Evolutionary conservation across 2,329 filamentous ascomycete genomes (phyloP).

Genomic region (Pseudogymnoascus sp.): DNA sequence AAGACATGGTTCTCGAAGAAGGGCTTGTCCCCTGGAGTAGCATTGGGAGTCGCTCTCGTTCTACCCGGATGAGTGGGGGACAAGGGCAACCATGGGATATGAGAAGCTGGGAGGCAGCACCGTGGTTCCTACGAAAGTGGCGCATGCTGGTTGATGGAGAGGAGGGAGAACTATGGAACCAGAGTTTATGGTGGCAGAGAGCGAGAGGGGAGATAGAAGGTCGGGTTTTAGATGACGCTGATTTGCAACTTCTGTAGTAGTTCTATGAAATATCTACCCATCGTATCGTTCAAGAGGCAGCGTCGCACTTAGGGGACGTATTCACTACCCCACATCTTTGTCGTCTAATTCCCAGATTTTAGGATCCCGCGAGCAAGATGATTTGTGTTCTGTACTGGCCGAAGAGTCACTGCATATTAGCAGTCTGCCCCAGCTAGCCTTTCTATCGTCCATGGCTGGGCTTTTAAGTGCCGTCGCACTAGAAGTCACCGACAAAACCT

Average conservation of each 20-base stretch:
- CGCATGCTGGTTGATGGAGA: slow-evolving; percentile 15
- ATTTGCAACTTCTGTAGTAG: neutral
- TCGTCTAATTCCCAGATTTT: no score
- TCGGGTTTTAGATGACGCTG: neutral
- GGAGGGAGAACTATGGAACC: slow-evolving; percentile 20
- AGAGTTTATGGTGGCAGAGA: neutral
- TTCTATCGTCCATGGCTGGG: no score
- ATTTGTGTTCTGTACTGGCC: no score
- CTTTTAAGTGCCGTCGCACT: no score
- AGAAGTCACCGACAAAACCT: no score
- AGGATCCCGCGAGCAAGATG: no score
- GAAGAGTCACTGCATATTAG: no score
- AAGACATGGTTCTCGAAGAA: slow-evolving; percentile 26
- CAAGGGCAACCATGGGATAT: slow-evolving; percentile 29
- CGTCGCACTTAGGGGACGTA: neutral
- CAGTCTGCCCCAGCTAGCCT: no score
- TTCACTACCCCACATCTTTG: neutral
- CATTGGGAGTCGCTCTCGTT: neutral
- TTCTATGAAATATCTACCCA: neutral
- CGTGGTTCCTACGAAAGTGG: slow-evolving; percentile 29
- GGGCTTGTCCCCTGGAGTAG: slow-evolving; percentile 22
- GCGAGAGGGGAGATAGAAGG: neutral
- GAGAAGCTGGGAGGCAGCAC: slow-evolving; percentile 16
- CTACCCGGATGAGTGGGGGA: slow-evolving; percentile 4
- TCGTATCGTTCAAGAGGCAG: neutral